A percentile compares a stretch with the other conserved stretches of the same genome.
phyloP scores from a whole-genome alignment of 2,329 filamentous ascomycete genomes.

The Myriosclerotinia duriaeana region DNA sequence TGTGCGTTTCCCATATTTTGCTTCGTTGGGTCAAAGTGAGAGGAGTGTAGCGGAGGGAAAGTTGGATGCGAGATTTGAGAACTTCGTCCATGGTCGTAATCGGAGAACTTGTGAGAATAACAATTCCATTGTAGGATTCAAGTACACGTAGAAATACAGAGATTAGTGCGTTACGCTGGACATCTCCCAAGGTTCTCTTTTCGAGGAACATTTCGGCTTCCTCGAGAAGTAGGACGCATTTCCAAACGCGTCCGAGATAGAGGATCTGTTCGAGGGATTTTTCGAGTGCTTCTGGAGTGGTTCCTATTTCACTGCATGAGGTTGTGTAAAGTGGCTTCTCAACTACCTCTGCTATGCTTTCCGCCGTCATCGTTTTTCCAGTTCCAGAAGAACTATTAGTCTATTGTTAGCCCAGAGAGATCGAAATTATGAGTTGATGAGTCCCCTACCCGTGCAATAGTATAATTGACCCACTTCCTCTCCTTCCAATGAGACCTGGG shows the following conservation, averaged over 20 bases:
- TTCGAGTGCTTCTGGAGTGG: constrained; percentile 4
- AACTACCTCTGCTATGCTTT: constrained; percentile 18
- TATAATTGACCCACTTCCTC: constrained; percentile 17
- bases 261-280: constrained; percentile 17
- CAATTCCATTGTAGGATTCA: constrained; percentile 44
- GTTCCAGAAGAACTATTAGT: constrained; percentile 18
- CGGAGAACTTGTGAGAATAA: constrained; percentile 46
- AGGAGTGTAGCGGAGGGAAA: constrained; percentile 36
- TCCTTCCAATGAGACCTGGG: neutral
- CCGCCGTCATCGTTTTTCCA: constrained; percentile 20
- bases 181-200: constrained; percentile 13
- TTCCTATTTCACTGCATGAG: constrained; percentile 19
- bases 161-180: constrained; percentile 19
- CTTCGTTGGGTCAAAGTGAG: constrained; percentile 19
- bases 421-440: neutral
- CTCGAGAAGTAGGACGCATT: constrained; percentile 21
- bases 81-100: constrained; percentile 43
- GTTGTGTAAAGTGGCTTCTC: constrained; percentile 18
- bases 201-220: constrained; percentile 22
- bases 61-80: constrained; percentile 42
- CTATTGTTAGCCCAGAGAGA: neutral
- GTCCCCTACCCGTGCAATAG: constrained; percentile 16
- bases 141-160: constrained; percentile 43
- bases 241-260: constrained; percentile 18
- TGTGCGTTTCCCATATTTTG: constrained; percentile 26